phyloP scores from a whole-genome alignment of 2,329 filamentous ascomycete genomes.

The Pezicula carpinea region DNA sequence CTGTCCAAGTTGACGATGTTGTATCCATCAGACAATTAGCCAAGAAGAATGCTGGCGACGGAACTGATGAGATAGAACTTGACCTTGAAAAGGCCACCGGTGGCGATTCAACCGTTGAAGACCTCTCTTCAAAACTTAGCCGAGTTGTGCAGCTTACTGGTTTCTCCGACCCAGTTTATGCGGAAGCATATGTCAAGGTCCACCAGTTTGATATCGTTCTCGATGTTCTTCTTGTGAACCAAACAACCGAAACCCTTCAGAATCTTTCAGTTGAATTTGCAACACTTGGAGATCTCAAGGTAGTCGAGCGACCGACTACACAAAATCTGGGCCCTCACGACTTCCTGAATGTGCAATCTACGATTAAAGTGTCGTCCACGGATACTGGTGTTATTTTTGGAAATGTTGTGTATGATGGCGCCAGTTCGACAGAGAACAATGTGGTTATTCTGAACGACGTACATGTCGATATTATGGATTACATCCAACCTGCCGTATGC shows the following conservation, averaged over 20 bases:
- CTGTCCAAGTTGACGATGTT: slow-evolving; percentile 92
- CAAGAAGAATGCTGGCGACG: slow-evolving; percentile 82
- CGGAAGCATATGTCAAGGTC: slow-evolving; percentile 98
- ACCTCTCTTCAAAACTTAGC: slow-evolving; percentile 89
- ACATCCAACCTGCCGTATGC: slow-evolving; percentile 95
- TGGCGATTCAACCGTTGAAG: slow-evolving; percentile 78
- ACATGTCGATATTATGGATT: slow-evolving; percentile 99
- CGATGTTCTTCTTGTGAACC: slow-evolving; percentile 94
- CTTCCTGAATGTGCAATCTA: slow-evolving; percentile 97
- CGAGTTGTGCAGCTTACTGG: slow-evolving; percentile 95
- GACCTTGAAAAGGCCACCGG: slow-evolving; percentile 94
- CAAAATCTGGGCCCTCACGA: slow-evolving; percentile 94
- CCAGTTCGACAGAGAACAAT: slow-evolving; percentile 86
- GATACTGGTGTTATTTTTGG: slow-evolving; percentile 98
- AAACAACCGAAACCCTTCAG: slow-evolving; percentile 92
- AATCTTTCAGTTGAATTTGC: slow-evolving; percentile 98
- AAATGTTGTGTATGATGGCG: slow-evolving; percentile 95
- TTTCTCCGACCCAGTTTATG: slow-evolving; percentile 97
- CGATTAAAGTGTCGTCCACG: slow-evolving; percentile 96
- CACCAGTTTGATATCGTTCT: slow-evolving; percentile 98
- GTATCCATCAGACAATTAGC: slow-evolving; percentile 88
- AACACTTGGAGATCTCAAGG: slow-evolving; percentile 95
- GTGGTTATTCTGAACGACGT: slow-evolving; percentile 98
- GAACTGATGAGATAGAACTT: slow-evolving; percentile 77
- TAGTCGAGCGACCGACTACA: slow-evolving; percentile 92